Conservation (phyloP, 306 rosid genomes). For the Mimosa pudica region DNA sequence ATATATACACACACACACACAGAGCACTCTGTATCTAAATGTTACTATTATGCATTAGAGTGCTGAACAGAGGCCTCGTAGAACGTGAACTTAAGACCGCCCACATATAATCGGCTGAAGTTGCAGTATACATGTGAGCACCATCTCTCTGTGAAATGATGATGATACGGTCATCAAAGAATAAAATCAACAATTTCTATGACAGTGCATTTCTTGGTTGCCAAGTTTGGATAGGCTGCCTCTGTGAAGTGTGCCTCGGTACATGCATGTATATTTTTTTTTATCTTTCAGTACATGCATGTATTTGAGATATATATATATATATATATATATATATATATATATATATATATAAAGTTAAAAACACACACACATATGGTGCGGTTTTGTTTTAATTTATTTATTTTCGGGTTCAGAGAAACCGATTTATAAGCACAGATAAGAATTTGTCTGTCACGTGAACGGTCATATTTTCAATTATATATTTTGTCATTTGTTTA, state of each 20-base stretch:
- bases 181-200: constrained; percentile 1
- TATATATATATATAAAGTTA: too few species aligned
- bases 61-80: constrained; percentile 22
- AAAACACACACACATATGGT: neutral
- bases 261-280: too few species aligned
- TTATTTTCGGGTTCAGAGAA: neutral
- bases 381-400: neutral
- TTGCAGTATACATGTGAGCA: constrained; percentile 17
- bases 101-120: neutral
- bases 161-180: constrained; percentile 3
- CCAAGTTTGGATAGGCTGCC: constrained; percentile 17
- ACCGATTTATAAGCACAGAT: neutral
- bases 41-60: neutral
- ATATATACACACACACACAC: neutral
- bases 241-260: constrained; percentile 8
- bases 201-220: neutral
- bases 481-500: neutral
- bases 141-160: neutral
- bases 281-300: too few species aligned
- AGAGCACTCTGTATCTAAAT: neutral
- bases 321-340: too few species aligned
- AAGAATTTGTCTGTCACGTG: constrained; percentile 22
- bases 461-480: neutral
- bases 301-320: too few species aligned
- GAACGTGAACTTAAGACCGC: neutral